A percentile compares a stretch with the other conserved stretches of the same genome.
Evolutionary conservation across 169 alveolate species (phyloP).

Genomic region (Plasmodium billcollinsi): DNA sequence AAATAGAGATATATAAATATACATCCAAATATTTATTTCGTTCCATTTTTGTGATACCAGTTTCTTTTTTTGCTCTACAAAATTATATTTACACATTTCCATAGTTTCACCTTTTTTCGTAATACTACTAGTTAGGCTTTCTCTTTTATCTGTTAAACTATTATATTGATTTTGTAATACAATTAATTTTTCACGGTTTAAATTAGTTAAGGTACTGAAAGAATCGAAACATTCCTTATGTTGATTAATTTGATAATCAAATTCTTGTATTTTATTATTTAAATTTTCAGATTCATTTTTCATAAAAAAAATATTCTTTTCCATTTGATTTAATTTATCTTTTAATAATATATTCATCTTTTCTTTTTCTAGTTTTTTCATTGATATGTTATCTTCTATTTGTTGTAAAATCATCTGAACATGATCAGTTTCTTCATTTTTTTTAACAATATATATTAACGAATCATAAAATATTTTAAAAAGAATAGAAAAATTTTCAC

Average conservation of each 20-base stretch:
- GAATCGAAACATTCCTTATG: slow-evolving; percentile 72
- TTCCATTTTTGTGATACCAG: slow-evolving; percentile 16
- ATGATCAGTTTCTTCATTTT: slow-evolving; percentile 27
- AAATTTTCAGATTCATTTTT: slow-evolving; percentile 55
- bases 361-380: slow-evolving; percentile 18
- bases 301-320: slow-evolving; percentile 33
- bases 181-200: slow-evolving; percentile 32
- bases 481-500: slow-evolving; percentile 56
- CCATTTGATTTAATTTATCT: slow-evolving; percentile 8
- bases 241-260: slow-evolving; percentile 69
- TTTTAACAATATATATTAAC: slow-evolving; percentile 13
- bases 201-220: slow-evolving; percentile 37
- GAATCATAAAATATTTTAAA: slow-evolving; percentile 53
- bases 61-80: slow-evolving; percentile 2
- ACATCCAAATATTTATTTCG: neutral
- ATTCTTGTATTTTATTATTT: slow-evolving; percentile 58
- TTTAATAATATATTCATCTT: slow-evolving; percentile 10
- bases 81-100: neutral
- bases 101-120: neutral
- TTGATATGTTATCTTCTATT: slow-evolving; percentile 25
- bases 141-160: slow-evolving; percentile 12
- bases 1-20: neutral
- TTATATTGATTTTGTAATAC: slow-evolving; percentile 30
- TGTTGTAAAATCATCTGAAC: slow-evolving; percentile 7
- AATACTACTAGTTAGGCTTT: slow-evolving; percentile 8